Percentiles rank a stretch among this genome's conserved stretches.
phyloP scores from a whole-genome alignment of 148 eudicot genomes.

The Polygonum maritimum region DNA sequence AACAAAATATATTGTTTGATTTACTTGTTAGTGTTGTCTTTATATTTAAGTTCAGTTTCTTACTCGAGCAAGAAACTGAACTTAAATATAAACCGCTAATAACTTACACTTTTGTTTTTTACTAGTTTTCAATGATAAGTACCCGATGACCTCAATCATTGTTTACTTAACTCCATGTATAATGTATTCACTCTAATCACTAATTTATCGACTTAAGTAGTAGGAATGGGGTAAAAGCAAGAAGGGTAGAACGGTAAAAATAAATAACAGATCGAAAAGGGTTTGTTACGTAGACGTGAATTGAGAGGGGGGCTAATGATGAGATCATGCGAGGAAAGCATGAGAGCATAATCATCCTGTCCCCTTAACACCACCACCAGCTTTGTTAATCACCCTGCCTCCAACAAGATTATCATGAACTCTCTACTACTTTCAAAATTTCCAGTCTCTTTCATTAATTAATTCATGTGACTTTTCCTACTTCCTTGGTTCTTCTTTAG shows the following conservation, averaged over 20 bases:
- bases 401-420: slow-evolving; percentile 1
- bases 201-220: too few species aligned
- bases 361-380: not conserved
- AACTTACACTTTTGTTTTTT: too few species aligned
- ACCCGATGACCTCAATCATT: too few species aligned
- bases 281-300: not conserved
- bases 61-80: too few species aligned
- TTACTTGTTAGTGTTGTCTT: too few species aligned
- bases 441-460: not conserved
- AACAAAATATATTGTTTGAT: too few species aligned
- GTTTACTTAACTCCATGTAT: too few species aligned
- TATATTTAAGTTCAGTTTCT: too few species aligned
- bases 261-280: not conserved
- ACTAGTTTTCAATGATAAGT: too few species aligned
- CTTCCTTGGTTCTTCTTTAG: not conserved
- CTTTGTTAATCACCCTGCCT: not conserved
- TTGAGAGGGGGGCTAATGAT: not conserved
- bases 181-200: too few species aligned
- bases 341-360: not conserved
- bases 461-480: not conserved
- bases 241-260: not conserved
- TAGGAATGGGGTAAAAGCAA: not conserved
- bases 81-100: too few species aligned
- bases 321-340: slow-evolving; percentile 8
- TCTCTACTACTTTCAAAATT: not conserved